Base-by-base conservation (phyloP, 116 monocot genomes). In the Zostera marina region DNA sequence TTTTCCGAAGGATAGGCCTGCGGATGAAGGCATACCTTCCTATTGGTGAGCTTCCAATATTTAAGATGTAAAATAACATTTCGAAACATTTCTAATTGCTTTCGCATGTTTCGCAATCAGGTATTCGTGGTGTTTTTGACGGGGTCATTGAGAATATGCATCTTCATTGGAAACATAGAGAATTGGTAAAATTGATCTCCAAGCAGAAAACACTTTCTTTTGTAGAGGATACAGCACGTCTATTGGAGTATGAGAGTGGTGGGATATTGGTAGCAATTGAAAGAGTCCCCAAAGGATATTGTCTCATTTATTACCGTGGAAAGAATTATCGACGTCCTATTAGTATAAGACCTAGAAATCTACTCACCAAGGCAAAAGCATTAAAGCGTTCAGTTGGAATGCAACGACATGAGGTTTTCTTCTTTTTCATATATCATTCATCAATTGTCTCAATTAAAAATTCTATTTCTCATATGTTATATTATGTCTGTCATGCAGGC, bases 71-170 rank as follows among this genome's bases (percentile, higher is more conserved):
- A 53, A 11, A 22, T 6, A 41, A 17, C 14, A 17, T 57, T 57
- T 26, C 41, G n/a, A 41, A 57, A 20, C 9, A 13, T 54, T 10
- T 10, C 21, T 41, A 5, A 41, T 17, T 8, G 57, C 2, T 57
- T 57, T 41, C 19, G 7, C 21, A 52, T 54, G 38, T 44, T 64
- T 54, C n/a, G 32, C 41, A 25, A 2, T 39, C 13, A 98, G 90
- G 98, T 41, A 79, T 99, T 61, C 81, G 98, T 76, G 98, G 98
- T 68, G 91, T 99, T 71, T 99, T 99, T 79, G 98, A 90, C 71
- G 98, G 98, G 52, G 98, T 99, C 46, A 91, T 99, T 67, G 98
- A 91, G 71, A 99, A 99, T 51, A 99, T 99, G 98, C 98, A 98
- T 58, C 74, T 98, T 69, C 98, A 98, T 53, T 98, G 98, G 98